These are phyloP conservation scores for Rhynchosporium secalis DNA, from an alignment of 2,329 filamentous ascomycete species.

Conservation along the genomic window DNA sequence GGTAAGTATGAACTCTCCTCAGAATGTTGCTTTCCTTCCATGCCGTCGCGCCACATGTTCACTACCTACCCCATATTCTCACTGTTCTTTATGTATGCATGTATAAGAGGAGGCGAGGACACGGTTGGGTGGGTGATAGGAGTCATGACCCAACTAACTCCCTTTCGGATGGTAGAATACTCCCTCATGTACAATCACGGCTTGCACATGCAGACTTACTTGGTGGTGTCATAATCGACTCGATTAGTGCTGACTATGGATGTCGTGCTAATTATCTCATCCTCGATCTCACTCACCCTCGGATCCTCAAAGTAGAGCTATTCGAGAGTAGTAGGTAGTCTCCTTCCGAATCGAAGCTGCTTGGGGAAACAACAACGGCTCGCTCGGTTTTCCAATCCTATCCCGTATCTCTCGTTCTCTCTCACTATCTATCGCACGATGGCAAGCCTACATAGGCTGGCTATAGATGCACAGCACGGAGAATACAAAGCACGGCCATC, in stretches of 20 bases:
- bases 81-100: background rate
- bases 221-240: background rate
- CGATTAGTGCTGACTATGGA: background rate
- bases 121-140: background rate
- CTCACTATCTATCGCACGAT: background rate
- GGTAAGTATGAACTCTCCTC: too few species aligned
- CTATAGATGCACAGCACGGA: too few species aligned
- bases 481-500: background rate
- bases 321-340: too few species aligned
- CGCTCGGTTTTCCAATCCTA: too few species aligned
- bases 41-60: background rate
- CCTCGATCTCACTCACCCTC: background rate
- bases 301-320: too few species aligned
- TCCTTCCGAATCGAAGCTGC: too few species aligned
- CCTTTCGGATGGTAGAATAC: background rate
- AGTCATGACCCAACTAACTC: background rate
- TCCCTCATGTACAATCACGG: background rate
- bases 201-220: background rate
- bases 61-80: background rate
- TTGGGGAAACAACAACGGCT: too few species aligned
- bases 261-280: background rate
- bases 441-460: too few species aligned
- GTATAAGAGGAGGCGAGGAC: background rate
- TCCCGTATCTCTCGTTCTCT: background rate
- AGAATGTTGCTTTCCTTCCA: background rate